Base-by-base conservation (phyloP, 257 asterid species). In the Galeopsis tetrahit region DNA sequence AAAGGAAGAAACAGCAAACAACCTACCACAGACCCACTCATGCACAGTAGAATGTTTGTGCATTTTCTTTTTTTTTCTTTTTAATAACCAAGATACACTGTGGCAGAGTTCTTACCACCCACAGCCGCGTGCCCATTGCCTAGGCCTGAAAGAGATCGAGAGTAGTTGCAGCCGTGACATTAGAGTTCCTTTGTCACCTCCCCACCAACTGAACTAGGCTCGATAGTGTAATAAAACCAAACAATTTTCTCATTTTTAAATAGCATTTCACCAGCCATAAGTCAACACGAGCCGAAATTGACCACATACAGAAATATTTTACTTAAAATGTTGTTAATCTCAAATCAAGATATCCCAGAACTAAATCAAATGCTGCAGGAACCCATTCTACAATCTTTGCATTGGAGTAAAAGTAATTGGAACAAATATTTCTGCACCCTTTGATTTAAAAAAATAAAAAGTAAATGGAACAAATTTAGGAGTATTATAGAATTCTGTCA, bases 271-370 rank as follows among this genome's bases (percentile, higher is more conserved):
- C 46, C 46, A 34, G 61, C 62, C 28, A 28, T 38, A 58, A 51
- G 71, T 73, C 44, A 39, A 39, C 57, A 73, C 10, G 21, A 43
- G 46, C 55, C 43, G 7, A 35, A 48, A 33, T 58, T 38, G 6
- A 67, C 43, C 64, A 34, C 17, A 66, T 5, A 36, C 28, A 3
- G 15, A 8, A 39, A 28, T 64, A 73, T 28, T 51, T 15, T 42
- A 39, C 66, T 38, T 67, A 48, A 39, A 31, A 31, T 17, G 11
- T 38, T 38, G 70, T 51, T 2, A 51, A 33, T 17, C 43, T 56
- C 10, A 43, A 62, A 56, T 31, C 55, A 55, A 35, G 63, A 66
- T 36, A 55, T 43, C 56, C 53, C 13, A 13, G n/a, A 10, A 42
- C 43, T 28, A 35, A 63, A 28, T 46, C 36, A 63, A 57, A 48